These are phyloP conservation scores for Talaromyces sp. DNA, from an alignment of 2,329 filamentous ascomycete species.

Conservation along the genomic window DNA sequence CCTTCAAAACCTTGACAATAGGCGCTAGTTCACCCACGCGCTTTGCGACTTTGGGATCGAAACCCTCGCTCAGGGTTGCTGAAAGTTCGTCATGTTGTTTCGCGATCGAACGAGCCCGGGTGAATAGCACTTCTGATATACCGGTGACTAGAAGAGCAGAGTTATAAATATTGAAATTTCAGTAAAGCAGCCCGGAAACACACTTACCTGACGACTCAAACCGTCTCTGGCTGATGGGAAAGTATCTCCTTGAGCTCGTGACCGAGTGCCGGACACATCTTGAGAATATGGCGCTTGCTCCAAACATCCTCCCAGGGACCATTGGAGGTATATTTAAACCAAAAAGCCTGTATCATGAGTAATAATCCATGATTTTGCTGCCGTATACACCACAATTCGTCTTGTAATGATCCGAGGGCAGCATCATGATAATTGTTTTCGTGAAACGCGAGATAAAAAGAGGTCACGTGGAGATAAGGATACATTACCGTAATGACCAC, in stretches of 20 bases:
- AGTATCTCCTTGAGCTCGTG: slow-evolving; percentile 26
- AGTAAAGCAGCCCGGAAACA: slow-evolving; percentile 21
- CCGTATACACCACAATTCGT: background rate
- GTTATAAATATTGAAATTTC: slow-evolving; percentile 7
- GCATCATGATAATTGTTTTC: background rate
- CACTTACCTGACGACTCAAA: slow-evolving; percentile 27
- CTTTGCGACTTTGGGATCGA: slow-evolving; percentile 55
- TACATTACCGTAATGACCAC: background rate
- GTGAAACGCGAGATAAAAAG: background rate
- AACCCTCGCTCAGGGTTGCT: slow-evolving; percentile 49
- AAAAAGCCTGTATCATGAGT: background rate
- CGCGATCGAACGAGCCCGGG: slow-evolving; percentile 52
- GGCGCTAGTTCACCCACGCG: slow-evolving; percentile 52
- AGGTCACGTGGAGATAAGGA: background rate
- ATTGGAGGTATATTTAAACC: slow-evolving; percentile 15
- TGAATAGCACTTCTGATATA: slow-evolving; percentile 53
- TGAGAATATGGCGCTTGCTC: slow-evolving; percentile 43
- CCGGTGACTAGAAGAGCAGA: slow-evolving; percentile 21
- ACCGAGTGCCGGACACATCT: slow-evolving; percentile 40
- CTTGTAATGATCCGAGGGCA: background rate
- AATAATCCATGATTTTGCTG: background rate
- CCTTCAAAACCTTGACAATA: slow-evolving; percentile 49
- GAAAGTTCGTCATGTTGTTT: slow-evolving; percentile 53
- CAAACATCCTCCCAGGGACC: slow-evolving; percentile 31
- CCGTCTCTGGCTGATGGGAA: slow-evolving; percentile 19